These are phyloP conservation scores for Auriscalpium vulgare DNA, from an alignment of 768 basidiomycete species.

Conservation along the genomic window DNA sequence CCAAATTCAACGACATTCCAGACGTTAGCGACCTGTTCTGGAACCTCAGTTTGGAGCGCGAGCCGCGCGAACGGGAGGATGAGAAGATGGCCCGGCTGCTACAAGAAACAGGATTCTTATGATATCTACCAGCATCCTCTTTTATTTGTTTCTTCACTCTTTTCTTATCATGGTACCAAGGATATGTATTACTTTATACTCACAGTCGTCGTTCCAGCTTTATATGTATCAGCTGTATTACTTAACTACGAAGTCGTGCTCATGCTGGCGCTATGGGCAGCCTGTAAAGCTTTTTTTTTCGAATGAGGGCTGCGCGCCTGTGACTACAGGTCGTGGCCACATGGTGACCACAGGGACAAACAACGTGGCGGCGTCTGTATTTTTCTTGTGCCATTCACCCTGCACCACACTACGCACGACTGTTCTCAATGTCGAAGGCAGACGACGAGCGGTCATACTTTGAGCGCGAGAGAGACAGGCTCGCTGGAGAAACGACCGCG, in stretches of 20 bases:
- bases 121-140: constrained; percentile 1
- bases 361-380: too few species aligned
- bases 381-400: too few species aligned
- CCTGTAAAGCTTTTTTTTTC: too few species aligned
- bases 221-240: too few species aligned
- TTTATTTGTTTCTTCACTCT: not conserved
- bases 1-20: constrained; percentile 56
- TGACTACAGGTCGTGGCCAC: too few species aligned
- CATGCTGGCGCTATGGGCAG: too few species aligned
- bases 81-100: constrained; percentile 91
- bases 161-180: not conserved
- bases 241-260: not conserved
- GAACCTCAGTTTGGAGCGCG: constrained; percentile 76
- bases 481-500: constrained; percentile 65
- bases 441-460: constrained; percentile 51
- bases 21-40: constrained; percentile 76
- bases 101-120: constrained; percentile 86
- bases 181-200: constrained; percentile 2
- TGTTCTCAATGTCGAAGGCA: constrained; percentile 4
- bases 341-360: too few species aligned
- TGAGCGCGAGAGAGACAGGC: constrained; percentile 68
- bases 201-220: too few species aligned
- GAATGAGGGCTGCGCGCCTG: too few species aligned
- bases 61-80: constrained; percentile 92
- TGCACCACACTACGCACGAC: too few species aligned